Evolutionary conservation across 768 basidiomycete genomes (phyloP).

Genomic region (Lentinula sp.): DNA sequence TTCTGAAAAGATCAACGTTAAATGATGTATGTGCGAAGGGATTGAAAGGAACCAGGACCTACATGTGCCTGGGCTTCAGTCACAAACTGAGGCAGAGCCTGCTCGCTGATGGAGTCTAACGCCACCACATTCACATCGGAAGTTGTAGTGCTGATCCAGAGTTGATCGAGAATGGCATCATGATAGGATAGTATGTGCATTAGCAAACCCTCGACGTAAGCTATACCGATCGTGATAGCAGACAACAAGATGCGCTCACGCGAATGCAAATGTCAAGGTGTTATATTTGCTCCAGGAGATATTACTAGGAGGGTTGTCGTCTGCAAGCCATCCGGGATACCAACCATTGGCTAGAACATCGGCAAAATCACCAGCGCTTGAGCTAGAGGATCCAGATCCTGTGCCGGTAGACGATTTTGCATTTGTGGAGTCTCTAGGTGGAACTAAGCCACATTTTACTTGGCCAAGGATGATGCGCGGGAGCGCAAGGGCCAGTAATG

Average conservation of each 20-base stretch:
- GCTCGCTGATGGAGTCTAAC: constrained; percentile 4
- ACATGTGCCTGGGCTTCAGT: constrained; percentile 5
- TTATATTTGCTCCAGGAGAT: constrained; percentile 55
- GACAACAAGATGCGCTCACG: constrained; percentile 24
- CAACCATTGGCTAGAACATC: constrained; percentile 46
- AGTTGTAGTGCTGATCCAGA: not conserved
- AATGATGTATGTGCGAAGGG: not conserved
- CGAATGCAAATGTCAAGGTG: constrained; percentile 40
- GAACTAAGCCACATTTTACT: constrained; percentile 25
- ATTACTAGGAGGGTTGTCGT: constrained; percentile 30
- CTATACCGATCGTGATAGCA: not conserved
- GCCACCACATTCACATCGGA: constrained; percentile 2
- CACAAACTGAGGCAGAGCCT: constrained; percentile 8
- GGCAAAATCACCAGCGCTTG: constrained; percentile 5
- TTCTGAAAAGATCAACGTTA: not conserved
- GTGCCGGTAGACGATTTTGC: constrained; percentile 12
- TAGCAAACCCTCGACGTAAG: not conserved
- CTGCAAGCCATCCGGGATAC: constrained; percentile 49
- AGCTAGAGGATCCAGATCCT: not conserved
- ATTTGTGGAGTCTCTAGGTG: constrained; percentile 8
- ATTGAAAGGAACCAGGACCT: not conserved
- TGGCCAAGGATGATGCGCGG: constrained; percentile 20
- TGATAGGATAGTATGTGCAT: no score
- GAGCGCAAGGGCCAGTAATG: constrained; percentile 8
- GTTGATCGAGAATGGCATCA: no score